phyloP scores from a whole-genome alignment of 805 yeast species.

The Zygoascus bituminiphila region DNA sequence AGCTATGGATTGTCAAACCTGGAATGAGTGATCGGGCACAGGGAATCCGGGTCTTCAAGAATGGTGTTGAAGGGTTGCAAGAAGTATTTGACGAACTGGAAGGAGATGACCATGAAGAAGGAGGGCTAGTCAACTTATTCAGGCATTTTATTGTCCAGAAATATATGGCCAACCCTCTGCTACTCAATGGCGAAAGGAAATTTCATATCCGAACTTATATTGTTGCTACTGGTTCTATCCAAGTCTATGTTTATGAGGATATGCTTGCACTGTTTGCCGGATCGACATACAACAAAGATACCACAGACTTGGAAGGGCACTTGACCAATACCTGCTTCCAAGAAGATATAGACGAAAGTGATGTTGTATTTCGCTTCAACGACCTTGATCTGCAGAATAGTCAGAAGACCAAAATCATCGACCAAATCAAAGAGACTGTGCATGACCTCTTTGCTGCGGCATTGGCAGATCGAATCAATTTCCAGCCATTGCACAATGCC shows the following conservation, averaged over 20 bases:
- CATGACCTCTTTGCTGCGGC: conserved; percentile 79
- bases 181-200: conserved; percentile 62
- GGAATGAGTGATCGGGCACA: conserved; percentile 97
- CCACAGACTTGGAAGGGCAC: conserved; percentile 56
- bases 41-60: conserved; percentile 72
- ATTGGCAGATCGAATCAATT: conserved; percentile 68
- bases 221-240: conserved; percentile 61
- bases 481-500: conserved; percentile 72
- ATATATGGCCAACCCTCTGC: conserved; percentile 60
- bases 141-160: conserved; percentile 89
- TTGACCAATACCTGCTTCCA: conserved; percentile 92
- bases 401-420: conserved; percentile 36
- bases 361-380: not conserved
- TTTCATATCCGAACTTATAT: conserved; percentile 88
- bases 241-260: conserved; percentile 70
- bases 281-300: conserved; percentile 35
- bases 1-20: conserved; percentile 85
- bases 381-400: conserved; percentile 31
- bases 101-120: conserved; percentile 56
- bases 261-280: conserved; percentile 80
- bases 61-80: conserved; percentile 71
- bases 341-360: conserved; percentile 12
- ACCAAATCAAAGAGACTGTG: conserved; percentile 52
- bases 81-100: conserved; percentile 79
- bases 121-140: conserved; percentile 75